phyloP scores from a whole-genome alignment of 345 rosid genomes.

The Gossypioides kirkii region DNA sequence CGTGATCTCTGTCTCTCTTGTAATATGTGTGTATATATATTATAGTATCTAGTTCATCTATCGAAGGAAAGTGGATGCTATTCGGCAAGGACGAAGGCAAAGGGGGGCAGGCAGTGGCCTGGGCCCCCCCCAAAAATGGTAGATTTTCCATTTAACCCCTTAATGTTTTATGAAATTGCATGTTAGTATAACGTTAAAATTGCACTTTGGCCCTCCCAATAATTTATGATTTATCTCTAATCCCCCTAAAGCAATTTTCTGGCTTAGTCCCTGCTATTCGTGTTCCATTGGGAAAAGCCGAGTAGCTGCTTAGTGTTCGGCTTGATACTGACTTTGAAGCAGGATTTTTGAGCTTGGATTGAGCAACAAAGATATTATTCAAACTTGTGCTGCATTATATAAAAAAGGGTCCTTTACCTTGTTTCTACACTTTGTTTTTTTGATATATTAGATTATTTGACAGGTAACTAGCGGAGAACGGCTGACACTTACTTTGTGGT shows the following conservation, averaged over 20 bases:
- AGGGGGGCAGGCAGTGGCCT: too few species aligned
- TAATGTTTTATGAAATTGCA: too few species aligned
- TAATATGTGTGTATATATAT: neutral
- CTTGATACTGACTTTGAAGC: neutral
- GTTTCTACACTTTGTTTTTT: constrained; percentile 1
- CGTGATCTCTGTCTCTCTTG: constrained; percentile 3
- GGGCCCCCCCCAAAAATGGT: too few species aligned
- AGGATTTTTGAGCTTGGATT: neutral
- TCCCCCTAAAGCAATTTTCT: too few species aligned
- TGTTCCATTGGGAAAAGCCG: neutral
- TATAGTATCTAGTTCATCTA: neutral
- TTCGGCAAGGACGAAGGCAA: neutral
- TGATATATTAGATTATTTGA: constrained; percentile 15
- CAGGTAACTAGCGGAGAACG: constrained; percentile 84
- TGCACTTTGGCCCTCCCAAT: too few species aligned
- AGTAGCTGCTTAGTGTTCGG: neutral
- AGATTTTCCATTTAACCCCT: too few species aligned
- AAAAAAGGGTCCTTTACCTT: neutral
- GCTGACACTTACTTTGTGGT: constrained; percentile 83
- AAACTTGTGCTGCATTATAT: neutral
- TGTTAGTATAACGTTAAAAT: too few species aligned
- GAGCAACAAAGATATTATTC: neutral
- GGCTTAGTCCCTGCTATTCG: too few species aligned
- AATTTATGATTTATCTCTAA: too few species aligned
- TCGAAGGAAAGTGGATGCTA: neutral